Conservation (phyloP, 2,329 filamentous ascomycete species). For the Talaromyces albobiverticillius region DNA sequence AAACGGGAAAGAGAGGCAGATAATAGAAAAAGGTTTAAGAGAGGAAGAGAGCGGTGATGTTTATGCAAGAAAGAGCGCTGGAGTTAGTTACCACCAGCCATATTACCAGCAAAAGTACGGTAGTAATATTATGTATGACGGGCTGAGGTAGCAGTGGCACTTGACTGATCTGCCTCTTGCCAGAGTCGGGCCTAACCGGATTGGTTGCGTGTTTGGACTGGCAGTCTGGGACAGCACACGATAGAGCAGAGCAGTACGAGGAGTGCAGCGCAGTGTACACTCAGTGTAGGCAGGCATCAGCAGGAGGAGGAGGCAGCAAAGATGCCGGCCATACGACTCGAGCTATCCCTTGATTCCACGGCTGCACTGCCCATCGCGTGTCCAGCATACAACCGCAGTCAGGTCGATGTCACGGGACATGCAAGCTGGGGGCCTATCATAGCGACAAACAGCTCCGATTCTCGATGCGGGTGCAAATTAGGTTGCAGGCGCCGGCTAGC, state of each 20-base stretch:
- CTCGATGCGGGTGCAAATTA: neutral
- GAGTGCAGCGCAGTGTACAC: too few species aligned
- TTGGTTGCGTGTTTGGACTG: neutral
- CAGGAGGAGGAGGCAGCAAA: too few species aligned
- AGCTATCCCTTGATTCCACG: neutral
- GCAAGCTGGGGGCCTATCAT: neutral
- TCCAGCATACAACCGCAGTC: too few species aligned
- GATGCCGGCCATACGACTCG: too few species aligned
- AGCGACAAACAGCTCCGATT: neutral
- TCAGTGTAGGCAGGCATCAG: too few species aligned
- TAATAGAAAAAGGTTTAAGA: neutral
- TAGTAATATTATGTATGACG: constrained; percentile 12
- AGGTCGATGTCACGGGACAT: neutral
- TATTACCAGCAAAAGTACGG: neutral
- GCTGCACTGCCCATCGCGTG: too few species aligned
- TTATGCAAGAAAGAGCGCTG: too few species aligned
- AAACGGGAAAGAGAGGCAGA: neutral
- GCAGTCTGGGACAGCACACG: too few species aligned
- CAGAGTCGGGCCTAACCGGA: neutral
- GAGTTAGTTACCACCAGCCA: too few species aligned
- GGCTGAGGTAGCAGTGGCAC: constrained; percentile 13
- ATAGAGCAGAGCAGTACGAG: too few species aligned
- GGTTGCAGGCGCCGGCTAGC: neutral
- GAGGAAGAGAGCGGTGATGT: neutral
- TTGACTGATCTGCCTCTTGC: neutral